These are phyloP conservation scores for Kondoa malvinella DNA, from an alignment of 768 basidiomycete genomes.

Conservation along the genomic window DNA sequence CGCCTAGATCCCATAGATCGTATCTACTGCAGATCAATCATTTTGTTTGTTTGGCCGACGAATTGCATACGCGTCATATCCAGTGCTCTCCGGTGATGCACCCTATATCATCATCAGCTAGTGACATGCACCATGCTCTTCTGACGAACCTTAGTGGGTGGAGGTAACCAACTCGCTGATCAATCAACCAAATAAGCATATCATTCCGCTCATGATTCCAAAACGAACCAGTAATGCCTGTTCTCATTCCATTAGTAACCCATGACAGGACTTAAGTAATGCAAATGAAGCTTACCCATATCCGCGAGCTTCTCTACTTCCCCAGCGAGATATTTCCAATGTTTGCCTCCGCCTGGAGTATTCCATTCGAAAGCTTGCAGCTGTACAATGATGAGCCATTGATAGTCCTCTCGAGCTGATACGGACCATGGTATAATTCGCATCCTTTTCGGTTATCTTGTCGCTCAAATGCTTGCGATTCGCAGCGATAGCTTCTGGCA, in stretches of 20 bases:
- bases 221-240: no score
- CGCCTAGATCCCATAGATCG: conserved; percentile 33
- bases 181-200: background rate
- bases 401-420: no score
- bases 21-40: conserved; percentile 1
- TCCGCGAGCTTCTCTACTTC: background rate
- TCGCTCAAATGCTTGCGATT: no score
- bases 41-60: background rate
- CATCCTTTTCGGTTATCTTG: no score
- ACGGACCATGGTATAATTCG: no score
- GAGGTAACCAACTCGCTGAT: background rate
- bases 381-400: no score
- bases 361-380: conserved; percentile 7
- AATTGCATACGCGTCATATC: conserved; percentile 29
- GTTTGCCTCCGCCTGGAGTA: conserved; percentile 6
- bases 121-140: no score
- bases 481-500: no score
- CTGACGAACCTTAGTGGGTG: conserved; percentile 25
- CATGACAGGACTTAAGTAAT: background rate
- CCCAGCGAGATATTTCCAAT: background rate
- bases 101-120: no score
- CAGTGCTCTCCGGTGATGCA: conserved; percentile 30
- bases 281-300: background rate
- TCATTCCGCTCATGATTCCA: no score
- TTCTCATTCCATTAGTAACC: background rate